Percentiles rank a stretch among this genome's conserved stretches.
Evolutionary conservation across 164 flowering plant species (phyloP).

Genomic region (Aristolochia californica): DNA sequence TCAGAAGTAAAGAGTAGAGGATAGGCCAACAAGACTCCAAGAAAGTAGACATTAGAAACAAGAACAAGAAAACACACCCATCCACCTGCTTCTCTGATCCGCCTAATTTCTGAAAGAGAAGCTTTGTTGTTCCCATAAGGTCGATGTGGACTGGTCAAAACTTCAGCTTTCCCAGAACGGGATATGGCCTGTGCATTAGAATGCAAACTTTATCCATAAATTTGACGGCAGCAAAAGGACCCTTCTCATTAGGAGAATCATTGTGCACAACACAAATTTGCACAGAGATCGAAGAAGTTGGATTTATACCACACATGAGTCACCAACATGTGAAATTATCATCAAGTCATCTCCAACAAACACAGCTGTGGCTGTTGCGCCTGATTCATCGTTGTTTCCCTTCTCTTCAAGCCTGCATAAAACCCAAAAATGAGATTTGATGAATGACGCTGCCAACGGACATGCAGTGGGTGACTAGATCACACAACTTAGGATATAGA

Average conservation of each 20-base stretch:
- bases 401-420: slow-evolving; percentile 63
- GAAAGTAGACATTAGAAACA: slow-evolving; percentile 4
- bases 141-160: slow-evolving; percentile 69
- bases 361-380: slow-evolving; percentile 84
- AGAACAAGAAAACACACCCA: slow-evolving; percentile 79
- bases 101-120: slow-evolving; percentile 72
- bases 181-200: slow-evolving; percentile 56
- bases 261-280: background rate
- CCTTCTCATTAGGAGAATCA: background rate
- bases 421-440: slow-evolving; percentile 20
- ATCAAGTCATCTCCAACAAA: slow-evolving; percentile 48
- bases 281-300: background rate
- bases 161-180: slow-evolving; percentile 75
- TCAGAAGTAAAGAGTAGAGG: too few species aligned
- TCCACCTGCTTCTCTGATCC: slow-evolving; percentile 99
- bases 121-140: slow-evolving; percentile 77
- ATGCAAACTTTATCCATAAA: background rate
- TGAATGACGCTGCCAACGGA: too few species aligned
- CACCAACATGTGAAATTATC: slow-evolving; percentile 81
- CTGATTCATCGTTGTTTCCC: slow-evolving; percentile 69
- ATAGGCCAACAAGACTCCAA: too few species aligned
- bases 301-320: slow-evolving; percentile 60
- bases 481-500: background rate
- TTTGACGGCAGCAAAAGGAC: background rate
- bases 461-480: too few species aligned